Base-by-base conservation (phyloP, 306 rosid genomes). In the Lathyrus oleraceus region DNA sequence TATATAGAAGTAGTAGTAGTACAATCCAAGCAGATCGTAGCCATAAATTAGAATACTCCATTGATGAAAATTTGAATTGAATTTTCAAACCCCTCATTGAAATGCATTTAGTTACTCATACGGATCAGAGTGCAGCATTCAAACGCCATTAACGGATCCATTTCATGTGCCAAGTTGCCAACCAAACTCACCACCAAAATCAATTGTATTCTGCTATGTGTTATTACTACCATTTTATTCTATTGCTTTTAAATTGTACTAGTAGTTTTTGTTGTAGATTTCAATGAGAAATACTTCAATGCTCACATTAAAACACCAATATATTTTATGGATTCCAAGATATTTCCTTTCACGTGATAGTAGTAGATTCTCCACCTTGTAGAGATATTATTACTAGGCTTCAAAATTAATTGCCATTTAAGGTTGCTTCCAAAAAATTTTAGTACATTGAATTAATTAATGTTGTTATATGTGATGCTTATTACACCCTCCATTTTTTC, bases 101-200 rank as follows among this genome's bases (percentile, higher is more conserved):
- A 85, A 79, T 81, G 86, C 80, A 87, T 77, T 76, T 79, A 79
- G 69, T 72, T 81, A 53, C 83, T 47, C 76, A 71, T 78, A 69
- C 68, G 77, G 80, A 81, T 59, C 73, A 69, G 79, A 77, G 77
- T 27, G 70, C 68, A 78, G 82, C 87, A 82, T 78, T 82, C 53
- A 84, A 81, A 81, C 76, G 76, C 82, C 84, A 84, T 84, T 82
- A 82, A 80, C 86, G 66, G 80, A 78, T 86, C 79, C 70, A 84
- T 73, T 80, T 75, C 82, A 68, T 79, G 81, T 82, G 89, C 84
- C 87, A 81, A 81, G 86, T 81, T 82, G 88, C 86, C 85, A 81
- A 84, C 89, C 83, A 84, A 83, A 80, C 80, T 71, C 85, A 77
- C 76, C 82, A 67, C 62, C 76, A 62, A 79, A 65, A 72, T 83